Conservation (phyloP, 2,329 filamentous ascomycete genomes). For the Xylaria sp. region DNA sequence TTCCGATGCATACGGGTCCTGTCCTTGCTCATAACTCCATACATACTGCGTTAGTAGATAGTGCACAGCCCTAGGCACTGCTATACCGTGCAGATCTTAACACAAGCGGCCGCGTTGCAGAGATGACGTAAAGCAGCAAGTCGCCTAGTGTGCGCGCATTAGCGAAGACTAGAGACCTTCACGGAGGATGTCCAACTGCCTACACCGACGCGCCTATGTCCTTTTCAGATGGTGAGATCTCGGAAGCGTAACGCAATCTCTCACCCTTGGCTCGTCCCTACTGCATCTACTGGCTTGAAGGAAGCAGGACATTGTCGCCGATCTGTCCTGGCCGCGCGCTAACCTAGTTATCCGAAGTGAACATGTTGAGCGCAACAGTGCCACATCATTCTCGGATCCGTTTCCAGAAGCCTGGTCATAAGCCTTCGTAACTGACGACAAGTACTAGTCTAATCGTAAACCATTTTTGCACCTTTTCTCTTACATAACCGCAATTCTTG, state of each 20-base stretch:
- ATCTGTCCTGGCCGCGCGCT: conserved; percentile 31
- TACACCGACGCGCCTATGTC: no score
- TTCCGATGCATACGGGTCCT: conserved; percentile 25
- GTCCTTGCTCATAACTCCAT: conserved; percentile 21
- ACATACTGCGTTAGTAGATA: no score
- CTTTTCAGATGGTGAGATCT: conserved; percentile 26
- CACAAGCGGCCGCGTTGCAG: conserved; percentile 19
- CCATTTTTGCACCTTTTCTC: conserved; percentile 15
- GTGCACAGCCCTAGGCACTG: conserved; percentile 13
- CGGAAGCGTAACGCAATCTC: conserved; percentile 27
- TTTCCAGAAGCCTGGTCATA: conserved; percentile 34
- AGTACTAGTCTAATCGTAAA: conserved; percentile 37
- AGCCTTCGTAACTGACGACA: no score
- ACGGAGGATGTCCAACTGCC: conserved; percentile 16
- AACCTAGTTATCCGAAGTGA: conserved; percentile 32
- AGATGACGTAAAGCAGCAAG: conserved; percentile 33
- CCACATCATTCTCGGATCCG: conserved; percentile 39
- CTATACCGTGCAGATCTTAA: conserved; percentile 20
- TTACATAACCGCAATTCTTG: conserved; percentile 7
- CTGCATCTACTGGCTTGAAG: neutral
- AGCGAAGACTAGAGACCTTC: conserved; percentile 17
- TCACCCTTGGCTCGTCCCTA: neutral
- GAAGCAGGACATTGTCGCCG: conserved; percentile 7
- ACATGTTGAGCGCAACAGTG: conserved; percentile 27
- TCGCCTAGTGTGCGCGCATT: conserved; percentile 18